Evolutionary conservation across 2,329 filamentous ascomycete species (phyloP), one percentile per base, ranked within the genome.

Genomic region (Biscogniauxia sp.): DNA sequence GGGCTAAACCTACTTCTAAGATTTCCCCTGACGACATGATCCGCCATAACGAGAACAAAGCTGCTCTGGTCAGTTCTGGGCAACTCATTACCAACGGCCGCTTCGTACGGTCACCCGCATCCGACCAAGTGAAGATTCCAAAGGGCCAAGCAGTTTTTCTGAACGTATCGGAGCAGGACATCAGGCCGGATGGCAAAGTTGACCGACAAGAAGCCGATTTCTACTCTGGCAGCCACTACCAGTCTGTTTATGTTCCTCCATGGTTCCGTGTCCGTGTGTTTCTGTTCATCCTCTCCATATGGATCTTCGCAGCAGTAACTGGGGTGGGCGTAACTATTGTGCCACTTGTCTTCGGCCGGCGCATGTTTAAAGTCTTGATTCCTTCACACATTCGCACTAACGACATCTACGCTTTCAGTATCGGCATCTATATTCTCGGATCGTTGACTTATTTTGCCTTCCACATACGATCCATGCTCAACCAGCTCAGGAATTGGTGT

Each of bases 361-460:
- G 82, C 60, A 82, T 98, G 63, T 91, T 97, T 72, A 86, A 88
- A 53, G 78, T 83, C 26, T 77, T 93, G 37, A 86, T 97, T 51
- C 91, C 92, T 4, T 77, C 81, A 0, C 83, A 90, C 63, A 84
- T 91, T 54, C 85, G 85, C 50, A 90, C 94, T 72, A 99, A 98
- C 75, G 95, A 99, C 74, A 90, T 99, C 25, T 98, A 99, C 70
- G 94, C 95, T 13, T 97, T 97, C 74, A 96, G 92, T 56, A 87
- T 95, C 28, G 95, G 95, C 15, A 84, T 96, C 50, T 97, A 96
- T 72, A 80, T 92, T 25, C 80, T 97, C 4, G 92, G 91, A 11
- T 86, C 85, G 3, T 70, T 85, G 1, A 78, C 84, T 2, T 96
- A 93, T 73, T 76, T 84, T 51, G 67, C 82, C 26, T 78, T 87